Evolutionary conservation across 2,329 filamentous ascomycete genomes (phyloP), one percentile per base, ranked within the genome.

Genomic region (Mycocentrospora acerina): DNA sequence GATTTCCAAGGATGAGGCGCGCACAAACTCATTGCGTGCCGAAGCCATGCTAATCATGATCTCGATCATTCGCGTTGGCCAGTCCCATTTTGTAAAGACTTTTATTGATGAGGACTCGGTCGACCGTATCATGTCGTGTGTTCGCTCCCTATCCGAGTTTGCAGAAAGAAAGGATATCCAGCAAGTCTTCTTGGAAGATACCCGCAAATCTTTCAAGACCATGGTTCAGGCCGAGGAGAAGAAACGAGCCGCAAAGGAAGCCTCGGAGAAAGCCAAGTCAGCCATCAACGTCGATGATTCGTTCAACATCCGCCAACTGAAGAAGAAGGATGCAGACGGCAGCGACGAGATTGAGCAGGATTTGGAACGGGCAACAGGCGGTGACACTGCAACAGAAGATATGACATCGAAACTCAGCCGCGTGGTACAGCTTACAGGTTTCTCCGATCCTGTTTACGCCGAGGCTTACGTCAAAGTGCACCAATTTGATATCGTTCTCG

Each of bases 11-110:
- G 91, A 96, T 57, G 71, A 78, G 29, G 87, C 88, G 29, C 85
- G 93, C 26, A 97, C 91, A 19, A 98, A 98, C 58, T 90, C 91
- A 19, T 79, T 98, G 17, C 86, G 89, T 33, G 93, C 93, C 3
- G 93, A 98, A 70, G 93, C 93, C 29, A 98, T 98, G 93, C 79
- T 98, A 36, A 97, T 98, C 65, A 95, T 97, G 90, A 95, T 98
- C 57, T 97, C 93, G 4, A 94, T 98, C 54, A 89, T 98, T 53
- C 90, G 93, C 33, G 93, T 96, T 44, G 93, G 93, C 27, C 93
- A 98, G 71, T 97, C 91, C n/a, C 89, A 95, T 50, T 98, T 98
- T 55, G 93, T 95, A 62, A 97, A 97, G 74, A 86, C 89, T 1
- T 88, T 90, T 2, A 97, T 98, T 50, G 93, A 98, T 48, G 93